Conservation (phyloP, 2,329 filamentous ascomycete genomes). For the Rugonectria rugulosa region DNA sequence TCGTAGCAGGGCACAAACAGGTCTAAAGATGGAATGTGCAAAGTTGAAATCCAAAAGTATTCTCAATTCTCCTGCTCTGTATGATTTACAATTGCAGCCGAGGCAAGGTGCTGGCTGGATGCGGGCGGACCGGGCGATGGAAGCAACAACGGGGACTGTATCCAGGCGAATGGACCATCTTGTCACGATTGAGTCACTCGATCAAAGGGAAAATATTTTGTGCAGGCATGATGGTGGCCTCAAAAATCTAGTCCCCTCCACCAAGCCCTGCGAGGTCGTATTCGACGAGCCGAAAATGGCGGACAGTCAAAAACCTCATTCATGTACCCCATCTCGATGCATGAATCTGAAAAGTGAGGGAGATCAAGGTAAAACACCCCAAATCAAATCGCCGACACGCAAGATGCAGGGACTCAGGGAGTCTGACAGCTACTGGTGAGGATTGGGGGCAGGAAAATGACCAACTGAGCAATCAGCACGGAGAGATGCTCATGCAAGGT, state of each 20-base stretch:
- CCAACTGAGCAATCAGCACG: constrained; percentile 23
- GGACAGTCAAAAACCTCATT: neutral
- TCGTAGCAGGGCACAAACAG: no score
- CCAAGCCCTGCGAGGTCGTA: neutral
- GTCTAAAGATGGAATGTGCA: no score
- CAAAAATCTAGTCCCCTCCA: neutral
- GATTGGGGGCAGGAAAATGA: constrained; percentile 11
- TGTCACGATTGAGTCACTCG: neutral
- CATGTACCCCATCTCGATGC: constrained; percentile 3
- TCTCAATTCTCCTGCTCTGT: no score
- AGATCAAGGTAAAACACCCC: constrained; percentile 8
- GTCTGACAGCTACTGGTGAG: constrained; percentile 21
- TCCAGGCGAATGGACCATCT: neutral
- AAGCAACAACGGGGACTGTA: no score
- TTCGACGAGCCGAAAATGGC: constrained; percentile 1
- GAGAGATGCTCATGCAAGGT: constrained; percentile 22
- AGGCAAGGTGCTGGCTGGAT: no score
- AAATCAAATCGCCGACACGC: constrained; percentile 11
- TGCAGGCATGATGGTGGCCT: neutral
- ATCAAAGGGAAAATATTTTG: neutral
- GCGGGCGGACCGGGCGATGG: no score
- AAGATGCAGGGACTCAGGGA: constrained; percentile 32
- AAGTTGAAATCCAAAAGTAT: no score
- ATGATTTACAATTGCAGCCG: no score
- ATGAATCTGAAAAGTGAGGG: constrained; percentile 7